These are phyloP conservation scores for Podaxis carcinomalis DNA, from an alignment of 768 basidiomycete species.

Conservation along the genomic window DNA sequence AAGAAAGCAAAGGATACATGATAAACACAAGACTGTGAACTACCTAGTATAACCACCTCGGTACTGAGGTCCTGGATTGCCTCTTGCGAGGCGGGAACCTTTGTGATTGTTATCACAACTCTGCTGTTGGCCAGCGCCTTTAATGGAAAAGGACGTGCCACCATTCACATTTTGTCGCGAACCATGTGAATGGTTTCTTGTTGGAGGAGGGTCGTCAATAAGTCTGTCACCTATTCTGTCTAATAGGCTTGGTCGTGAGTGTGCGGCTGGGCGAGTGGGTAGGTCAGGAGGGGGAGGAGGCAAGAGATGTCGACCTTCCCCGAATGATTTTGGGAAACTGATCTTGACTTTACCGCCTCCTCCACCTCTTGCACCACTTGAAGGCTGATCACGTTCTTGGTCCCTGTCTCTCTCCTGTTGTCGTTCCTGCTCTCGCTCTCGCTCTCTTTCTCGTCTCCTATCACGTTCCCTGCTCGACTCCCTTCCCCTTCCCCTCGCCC, in stretches of 20 bases:
- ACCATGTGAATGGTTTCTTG: not conserved
- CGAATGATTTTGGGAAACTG: not conserved
- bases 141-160: conserved; percentile 1
- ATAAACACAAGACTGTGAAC: not conserved
- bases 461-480: not conserved
- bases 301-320: not conserved
- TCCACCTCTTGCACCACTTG: not conserved
- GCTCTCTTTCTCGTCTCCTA: not conserved
- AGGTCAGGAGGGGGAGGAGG: not conserved
- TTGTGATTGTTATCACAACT: conserved; percentile 11
- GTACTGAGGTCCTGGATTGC: conserved; percentile 42
- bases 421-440: conserved; percentile 17
- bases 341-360: not conserved
- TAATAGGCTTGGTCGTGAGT: not conserved
- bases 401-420: conserved; percentile 19
- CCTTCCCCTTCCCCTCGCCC: not conserved
- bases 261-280: not conserved
- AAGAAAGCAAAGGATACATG: not conserved
- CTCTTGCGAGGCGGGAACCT: conserved; percentile 6
- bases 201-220: not conserved
- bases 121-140: conserved; percentile 9
- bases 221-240: not conserved
- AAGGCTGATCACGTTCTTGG: conserved; percentile 11
- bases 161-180: not conserved
- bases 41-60: conserved; percentile 42